Percentiles rank a stretch among this genome's conserved stretches.
Evolutionary conservation across 176 grass and related monocot genomes (phyloP).

Genomic region (Lolium rigidum): DNA sequence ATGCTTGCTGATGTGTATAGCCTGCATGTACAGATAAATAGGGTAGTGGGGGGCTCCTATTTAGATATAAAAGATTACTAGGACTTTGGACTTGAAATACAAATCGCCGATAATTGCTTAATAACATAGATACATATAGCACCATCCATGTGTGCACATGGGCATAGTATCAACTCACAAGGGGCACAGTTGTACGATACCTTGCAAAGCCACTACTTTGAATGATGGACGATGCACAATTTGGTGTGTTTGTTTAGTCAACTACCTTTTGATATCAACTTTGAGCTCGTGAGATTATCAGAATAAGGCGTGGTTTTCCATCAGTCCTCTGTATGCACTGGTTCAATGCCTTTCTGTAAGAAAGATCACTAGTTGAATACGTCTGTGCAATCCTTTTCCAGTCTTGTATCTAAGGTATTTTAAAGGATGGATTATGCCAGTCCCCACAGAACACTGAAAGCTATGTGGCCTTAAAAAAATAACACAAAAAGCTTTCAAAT

Average conservation of each 20-base stretch:
- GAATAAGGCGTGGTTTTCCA: constrained; percentile 14
- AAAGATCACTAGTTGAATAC: constrained; percentile 23
- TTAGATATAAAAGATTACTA: not conserved
- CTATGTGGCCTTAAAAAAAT: constrained; percentile 9
- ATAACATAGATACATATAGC: not conserved
- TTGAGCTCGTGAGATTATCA: not conserved
- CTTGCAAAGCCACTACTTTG: not conserved
- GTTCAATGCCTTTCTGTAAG: not conserved
- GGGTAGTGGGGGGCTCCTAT: too few species aligned
- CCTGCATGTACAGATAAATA: too few species aligned
- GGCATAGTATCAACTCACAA: not conserved
- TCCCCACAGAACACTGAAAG: not conserved
- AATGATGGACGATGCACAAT: not conserved
- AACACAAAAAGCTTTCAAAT: not conserved
- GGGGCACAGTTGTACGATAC: not conserved
- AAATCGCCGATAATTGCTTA: not conserved
- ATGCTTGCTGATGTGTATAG: too few species aligned
- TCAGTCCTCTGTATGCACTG: constrained; percentile 29
- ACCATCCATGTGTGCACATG: not conserved
- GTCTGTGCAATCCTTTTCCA: not conserved
- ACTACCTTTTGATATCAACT: not conserved
- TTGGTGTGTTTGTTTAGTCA: not conserved
- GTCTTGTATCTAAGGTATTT: not conserved
- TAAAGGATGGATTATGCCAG: not conserved
- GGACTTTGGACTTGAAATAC: not conserved